phyloP scores from a whole-genome alignment of 163 green algal genomes.

The Scenedesmus sp. region DNA sequence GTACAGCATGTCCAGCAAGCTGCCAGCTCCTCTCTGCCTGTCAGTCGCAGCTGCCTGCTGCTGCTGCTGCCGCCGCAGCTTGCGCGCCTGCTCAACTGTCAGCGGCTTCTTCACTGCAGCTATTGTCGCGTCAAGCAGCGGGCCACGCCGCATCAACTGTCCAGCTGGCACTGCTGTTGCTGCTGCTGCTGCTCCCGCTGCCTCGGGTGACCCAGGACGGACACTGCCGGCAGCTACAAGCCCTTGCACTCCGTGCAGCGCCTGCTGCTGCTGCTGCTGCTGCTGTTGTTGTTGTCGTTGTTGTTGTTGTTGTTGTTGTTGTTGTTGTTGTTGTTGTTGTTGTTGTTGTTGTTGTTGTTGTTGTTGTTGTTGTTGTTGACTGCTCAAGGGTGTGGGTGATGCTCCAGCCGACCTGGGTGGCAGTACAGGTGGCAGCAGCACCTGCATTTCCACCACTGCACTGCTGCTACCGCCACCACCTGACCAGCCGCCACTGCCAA shows the following conservation, averaged over 20 bases:
- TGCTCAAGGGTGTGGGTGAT: background rate
- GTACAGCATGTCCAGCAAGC: conserved; percentile 18
- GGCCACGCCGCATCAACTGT: background rate
- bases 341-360: too few species aligned
- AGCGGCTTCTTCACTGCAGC: conserved; percentile 28
- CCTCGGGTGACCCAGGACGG: background rate
- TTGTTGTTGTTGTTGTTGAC: too few species aligned
- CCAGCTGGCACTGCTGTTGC: conserved; percentile 5
- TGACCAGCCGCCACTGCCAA: background rate
- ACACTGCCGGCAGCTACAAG: background rate
- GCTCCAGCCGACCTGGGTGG: background rate
- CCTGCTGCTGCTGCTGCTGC: background rate
- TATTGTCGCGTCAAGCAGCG: conserved; percentile 31
- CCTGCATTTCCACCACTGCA: conserved; percentile 37
- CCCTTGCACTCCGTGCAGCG: background rate
- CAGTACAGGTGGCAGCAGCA: background rate
- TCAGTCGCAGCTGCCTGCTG: background rate
- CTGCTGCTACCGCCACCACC: background rate
- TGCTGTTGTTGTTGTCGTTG: too few species aligned
- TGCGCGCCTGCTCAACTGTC: conserved; percentile 25
- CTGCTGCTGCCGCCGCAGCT: conserved; percentile 40
- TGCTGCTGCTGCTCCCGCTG: background rate
- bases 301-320: too few species aligned
- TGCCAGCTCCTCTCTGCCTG: background rate
- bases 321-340: too few species aligned